Base-by-base conservation (phyloP, 305 asterid species). In the Rubia tinctorum region DNA sequence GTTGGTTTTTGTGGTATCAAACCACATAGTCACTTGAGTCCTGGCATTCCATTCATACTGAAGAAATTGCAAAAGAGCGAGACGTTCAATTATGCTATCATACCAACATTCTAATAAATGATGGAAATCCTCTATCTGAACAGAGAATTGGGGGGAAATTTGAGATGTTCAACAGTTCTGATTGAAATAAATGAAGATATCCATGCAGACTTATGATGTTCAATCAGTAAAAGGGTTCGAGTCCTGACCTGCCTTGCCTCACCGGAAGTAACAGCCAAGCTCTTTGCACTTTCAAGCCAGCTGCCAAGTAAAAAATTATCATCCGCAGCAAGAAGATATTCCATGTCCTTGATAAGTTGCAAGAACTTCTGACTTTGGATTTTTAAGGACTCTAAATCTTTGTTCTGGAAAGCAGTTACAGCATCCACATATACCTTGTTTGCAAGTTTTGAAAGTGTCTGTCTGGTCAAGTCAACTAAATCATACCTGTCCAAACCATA, bases 21-120 rank as follows among this genome's bases (percentile, higher is more conserved):
- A 95, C 99, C 99, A 92, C 98, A 95, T 95, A 11, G 98, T 95
- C 73, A 95, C 88, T 84, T 92, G 98, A 7, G 98, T 95, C 83
- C 98, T 88, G 23, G 99, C 99, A 23, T 92, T 95, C 99, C 98
- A 92, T 81, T 95, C 96, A 18, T 90, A 89, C 98, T 92, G 75
- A 69, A 85, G 67, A 63, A 53, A 70, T 39, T 40, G 74, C 25
- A 53, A 18, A 14, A 62, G 47, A 76, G 40, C 34, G 73, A 25
- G 12, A 66, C 12, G 11, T 44, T 27, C 30, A 20, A 15, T 40
- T 15, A 5, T 43, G 15, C 45, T 11, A 63, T 55, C 30, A 62
- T 37, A 71, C 11, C 20, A 23, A 27, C 15, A 45, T 69, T 37
- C 37, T 13, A 62, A 75, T 69, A 20, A n/a, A 61, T 25, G 40